These are phyloP conservation scores for Penicillium glabrum DNA, from an alignment of 2,329 filamentous ascomycete species.

Conservation along the genomic window DNA sequence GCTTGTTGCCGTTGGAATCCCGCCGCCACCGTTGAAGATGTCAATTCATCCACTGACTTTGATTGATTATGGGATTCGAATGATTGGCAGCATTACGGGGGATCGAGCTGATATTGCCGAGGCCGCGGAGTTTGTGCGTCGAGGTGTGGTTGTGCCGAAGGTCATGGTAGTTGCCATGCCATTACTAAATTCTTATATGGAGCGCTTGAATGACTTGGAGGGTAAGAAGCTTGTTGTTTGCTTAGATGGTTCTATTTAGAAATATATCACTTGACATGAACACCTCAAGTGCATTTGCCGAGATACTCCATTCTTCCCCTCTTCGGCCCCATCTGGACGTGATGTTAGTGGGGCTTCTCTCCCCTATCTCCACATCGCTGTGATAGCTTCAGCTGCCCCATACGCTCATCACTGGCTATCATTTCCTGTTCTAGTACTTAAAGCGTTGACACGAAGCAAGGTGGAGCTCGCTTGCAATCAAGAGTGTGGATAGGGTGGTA, in stretches of 20 bases:
- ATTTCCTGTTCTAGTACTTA: no score
- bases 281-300: no score
- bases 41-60: background rate
- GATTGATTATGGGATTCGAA: background rate
- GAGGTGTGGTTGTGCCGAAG: background rate
- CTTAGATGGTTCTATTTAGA: background rate
- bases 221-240: background rate
- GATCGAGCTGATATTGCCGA: background rate
- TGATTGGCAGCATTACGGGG: background rate
- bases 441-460: background rate
- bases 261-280: no score
- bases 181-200: background rate
- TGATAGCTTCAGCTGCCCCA: no score
- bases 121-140: background rate
- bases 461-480: background rate
- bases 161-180: background rate
- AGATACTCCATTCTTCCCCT: no score
- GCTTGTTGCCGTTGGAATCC: background rate
- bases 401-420: no score
- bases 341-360: no score
- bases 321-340: no score
- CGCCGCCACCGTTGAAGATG: background rate
- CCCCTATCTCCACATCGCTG: no score
- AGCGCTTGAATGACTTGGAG: background rate
- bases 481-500: background rate